Evolutionary conservation across 2,329 filamentous ascomycete species (phyloP).

Genomic region (Nothophoma quercina): DNA sequence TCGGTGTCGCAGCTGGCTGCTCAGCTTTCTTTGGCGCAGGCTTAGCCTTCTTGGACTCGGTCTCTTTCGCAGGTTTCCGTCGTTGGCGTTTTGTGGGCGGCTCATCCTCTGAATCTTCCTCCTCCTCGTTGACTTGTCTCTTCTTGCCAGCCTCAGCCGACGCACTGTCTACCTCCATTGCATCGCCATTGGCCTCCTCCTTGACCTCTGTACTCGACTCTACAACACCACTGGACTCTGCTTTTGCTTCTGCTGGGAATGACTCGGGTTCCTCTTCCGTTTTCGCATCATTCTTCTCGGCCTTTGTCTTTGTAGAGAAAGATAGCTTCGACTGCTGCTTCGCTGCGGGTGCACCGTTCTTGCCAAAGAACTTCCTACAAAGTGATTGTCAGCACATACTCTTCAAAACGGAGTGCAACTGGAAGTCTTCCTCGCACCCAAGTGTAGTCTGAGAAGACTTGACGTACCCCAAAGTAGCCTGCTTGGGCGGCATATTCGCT

Average conservation of each 20-base stretch:
- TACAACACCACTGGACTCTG: constrained; percentile 23
- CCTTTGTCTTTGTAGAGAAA: constrained; percentile 65
- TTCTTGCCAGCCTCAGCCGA: constrained; percentile 34
- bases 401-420: neutral
- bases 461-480: constrained; percentile 90
- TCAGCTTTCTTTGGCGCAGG: constrained; percentile 25
- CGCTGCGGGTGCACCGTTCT: constrained; percentile 66
- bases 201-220: constrained; percentile 30
- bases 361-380: constrained; percentile 83
- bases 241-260: constrained; percentile 27
- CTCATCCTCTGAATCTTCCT: constrained; percentile 47
- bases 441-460: constrained; percentile 75
- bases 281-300: constrained; percentile 51
- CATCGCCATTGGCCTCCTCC: constrained; percentile 27
- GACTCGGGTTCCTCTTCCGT: constrained; percentile 29
- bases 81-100: constrained; percentile 47
- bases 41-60: constrained; percentile 17
- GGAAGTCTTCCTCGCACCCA: constrained; percentile 62
- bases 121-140: constrained; percentile 36
- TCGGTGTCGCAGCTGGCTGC: constrained; percentile 23
- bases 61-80: constrained; percentile 37
- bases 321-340: constrained; percentile 81
- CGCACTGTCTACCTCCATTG: constrained; percentile 34
- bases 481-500: constrained; percentile 65
- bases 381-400: constrained; percentile 15